These are phyloP conservation scores for Aspergillus cristatus DNA, from an alignment of 495 filamentous ascomycete species.

Conservation along the genomic window DNA sequence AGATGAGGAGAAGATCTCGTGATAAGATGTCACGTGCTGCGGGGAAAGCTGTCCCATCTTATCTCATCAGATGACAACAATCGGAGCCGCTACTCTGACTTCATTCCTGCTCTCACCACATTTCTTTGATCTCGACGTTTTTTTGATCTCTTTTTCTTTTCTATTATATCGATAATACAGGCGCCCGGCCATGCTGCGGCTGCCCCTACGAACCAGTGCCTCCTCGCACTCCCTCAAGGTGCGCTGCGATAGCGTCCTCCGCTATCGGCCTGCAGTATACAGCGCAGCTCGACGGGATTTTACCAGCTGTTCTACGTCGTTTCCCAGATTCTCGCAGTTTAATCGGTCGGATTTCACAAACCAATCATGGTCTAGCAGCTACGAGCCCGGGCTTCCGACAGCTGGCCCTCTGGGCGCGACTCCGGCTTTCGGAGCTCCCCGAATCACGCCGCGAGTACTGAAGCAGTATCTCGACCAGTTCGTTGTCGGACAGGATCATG, in stretches of 20 bases:
- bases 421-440: conserved; percentile 54
- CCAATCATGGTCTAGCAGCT: conserved; percentile 62
- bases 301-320: conserved; percentile 24
- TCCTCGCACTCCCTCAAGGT: conserved; percentile 2
- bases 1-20: too few species aligned
- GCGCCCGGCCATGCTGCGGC: conserved; percentile 16
- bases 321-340: conserved; percentile 42
- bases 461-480: conserved; percentile 92
- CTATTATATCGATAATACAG: neutral
- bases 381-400: conserved; percentile 62
- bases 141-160: neutral
- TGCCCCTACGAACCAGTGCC: conserved; percentile 11
- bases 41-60: conserved; percentile 16
- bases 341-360: conserved; percentile 53
- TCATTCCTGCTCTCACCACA: conserved; percentile 1
- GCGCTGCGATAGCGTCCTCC: conserved; percentile 9
- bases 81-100: neutral
- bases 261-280: conserved; percentile 13
- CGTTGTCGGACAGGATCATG: conserved; percentile 90
- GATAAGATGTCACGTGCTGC: conserved; percentile 16
- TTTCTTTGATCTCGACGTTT: neutral
- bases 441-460: conserved; percentile 69
- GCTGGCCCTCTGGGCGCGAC: conserved; percentile 47
- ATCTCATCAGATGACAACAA: conserved; percentile 4
- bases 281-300: conserved; percentile 15